Base-by-base conservation (phyloP, 768 basidiomycete genomes). In the Lactarius akahatsu region DNA sequence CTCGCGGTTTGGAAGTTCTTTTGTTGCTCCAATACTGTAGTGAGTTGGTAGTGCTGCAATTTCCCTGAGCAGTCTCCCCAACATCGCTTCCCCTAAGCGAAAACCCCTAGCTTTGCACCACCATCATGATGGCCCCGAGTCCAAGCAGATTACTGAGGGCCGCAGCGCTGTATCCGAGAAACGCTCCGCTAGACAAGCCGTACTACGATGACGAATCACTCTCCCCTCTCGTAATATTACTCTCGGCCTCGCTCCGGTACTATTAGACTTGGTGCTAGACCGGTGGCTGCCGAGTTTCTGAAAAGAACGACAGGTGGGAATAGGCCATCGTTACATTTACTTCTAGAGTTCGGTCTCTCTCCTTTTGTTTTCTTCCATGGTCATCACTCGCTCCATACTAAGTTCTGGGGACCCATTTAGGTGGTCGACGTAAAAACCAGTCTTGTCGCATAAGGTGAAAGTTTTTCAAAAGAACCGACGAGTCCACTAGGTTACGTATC, bases 371-470 rank as follows among this genome's bases (percentile, higher is more conserved):
- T 50, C 20, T 6, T n/a, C 4, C 11, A 41, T 18, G 41, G 41
- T 41, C 41, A 41, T 26, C 13, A 52, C 13, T 26, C 26, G 11
- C 50, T 16, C 50, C 26, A 52, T 13, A 9, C n/a, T 23, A 26
- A 50, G 23, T 50, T 26, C 50, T 52, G 13, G 23, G 10, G 23
- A 52, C 50, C 11, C 13, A 23, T 52, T 26, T 52, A 15, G 26
- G n/a, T 38, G 2, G 50, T 52, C 50, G 50, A 52, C 50, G 50
- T 52, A 52, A 52, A 50, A 52, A 52, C 50, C 11, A 52, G 23
- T 16, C 26, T 52, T 52, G 47, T 50, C 11, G 26, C 26, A 52
- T 52, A 52, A 52, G 26, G n/a, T 52, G 47, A 23, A 13, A 50
- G 47, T 50, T 41, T 41, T 41, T 41, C 7, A 45, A 45, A 45